phyloP scores from a whole-genome alignment of 345 rosid species.

The Populus davidiana region DNA sequence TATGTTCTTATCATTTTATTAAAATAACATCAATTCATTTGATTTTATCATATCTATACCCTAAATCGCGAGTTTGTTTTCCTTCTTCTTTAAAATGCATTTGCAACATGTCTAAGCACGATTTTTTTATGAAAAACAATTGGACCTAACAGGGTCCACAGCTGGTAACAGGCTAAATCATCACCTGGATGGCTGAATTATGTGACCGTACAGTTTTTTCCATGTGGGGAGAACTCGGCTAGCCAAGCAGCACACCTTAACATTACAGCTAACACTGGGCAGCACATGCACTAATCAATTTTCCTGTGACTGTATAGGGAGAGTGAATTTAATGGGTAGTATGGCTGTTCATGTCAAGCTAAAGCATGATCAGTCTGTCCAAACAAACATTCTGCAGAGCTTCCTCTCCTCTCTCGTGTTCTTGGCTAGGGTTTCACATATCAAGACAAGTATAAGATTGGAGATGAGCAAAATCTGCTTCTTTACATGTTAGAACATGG shows the following conservation, averaged over 20 bases:
- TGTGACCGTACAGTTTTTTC: not conserved
- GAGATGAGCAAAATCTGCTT: not conserved
- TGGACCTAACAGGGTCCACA: no score
- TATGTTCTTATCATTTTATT: no score
- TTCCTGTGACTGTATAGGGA: not conserved
- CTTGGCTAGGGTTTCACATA: slow-evolving; percentile 23
- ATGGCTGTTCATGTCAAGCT: slow-evolving; percentile 7
- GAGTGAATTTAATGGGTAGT: not conserved
- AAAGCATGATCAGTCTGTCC: slow-evolving; percentile 4
- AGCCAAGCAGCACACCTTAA: not conserved
- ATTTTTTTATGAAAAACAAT: no score
- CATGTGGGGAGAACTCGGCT: slow-evolving; percentile 7
- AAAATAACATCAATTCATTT: no score
- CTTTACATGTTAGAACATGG: not conserved
- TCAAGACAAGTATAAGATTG: not conserved
- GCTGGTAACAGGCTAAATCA: not conserved
- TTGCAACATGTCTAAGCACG: no score
- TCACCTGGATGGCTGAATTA: not conserved
- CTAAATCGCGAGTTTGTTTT: no score
- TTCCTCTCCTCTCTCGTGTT: not conserved
- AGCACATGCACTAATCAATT: not conserved
- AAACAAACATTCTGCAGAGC: slow-evolving; percentile 41
- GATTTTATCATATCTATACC: no score
- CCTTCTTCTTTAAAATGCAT: no score
- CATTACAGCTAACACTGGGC: slow-evolving; percentile 10